Evolutionary conservation across 140 eudicot genomes (phyloP).

Genomic region (Erigeron philadelphicus): DNA sequence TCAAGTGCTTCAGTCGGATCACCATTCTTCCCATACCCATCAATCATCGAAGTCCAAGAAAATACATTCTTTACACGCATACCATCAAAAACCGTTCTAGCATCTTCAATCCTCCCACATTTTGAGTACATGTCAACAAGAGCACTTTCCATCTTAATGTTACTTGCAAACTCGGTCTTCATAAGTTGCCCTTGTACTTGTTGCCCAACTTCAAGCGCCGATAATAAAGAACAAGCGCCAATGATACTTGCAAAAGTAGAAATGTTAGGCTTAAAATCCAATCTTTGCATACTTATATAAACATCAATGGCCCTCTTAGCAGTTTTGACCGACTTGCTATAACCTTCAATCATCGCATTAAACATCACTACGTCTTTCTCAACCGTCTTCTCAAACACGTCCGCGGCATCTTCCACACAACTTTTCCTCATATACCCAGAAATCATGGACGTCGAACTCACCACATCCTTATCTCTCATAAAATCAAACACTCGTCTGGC

Average conservation of each 20-base stretch:
- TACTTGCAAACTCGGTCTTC: conserved; percentile 43
- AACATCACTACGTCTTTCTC: conserved; percentile 80
- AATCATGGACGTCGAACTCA: conserved; percentile 80
- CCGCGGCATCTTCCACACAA: conserved; percentile 58
- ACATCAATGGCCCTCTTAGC: conserved; percentile 61
- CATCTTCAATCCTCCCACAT: conserved; percentile 71
- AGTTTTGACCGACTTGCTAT: conserved; percentile 67
- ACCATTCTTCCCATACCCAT: conserved; percentile 90
- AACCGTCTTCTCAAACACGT: conserved; percentile 46
- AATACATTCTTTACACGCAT: conserved; percentile 72
- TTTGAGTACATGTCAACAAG: conserved; percentile 91
- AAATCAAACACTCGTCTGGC: conserved; percentile 75
- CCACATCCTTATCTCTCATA: conserved; percentile 64
- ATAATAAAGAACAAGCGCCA: conserved; percentile 75
- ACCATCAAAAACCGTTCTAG: conserved; percentile 53
- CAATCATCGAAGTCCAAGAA: conserved; percentile 95
- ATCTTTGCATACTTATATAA: conserved; percentile 67
- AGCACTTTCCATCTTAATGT: conserved; percentile 88
- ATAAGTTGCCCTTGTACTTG: conserved; percentile 69
- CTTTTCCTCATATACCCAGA: conserved; percentile 74
- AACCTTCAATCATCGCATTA: conserved; percentile 98
- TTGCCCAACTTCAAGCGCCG: conserved; percentile 70
- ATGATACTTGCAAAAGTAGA: conserved; percentile 79
- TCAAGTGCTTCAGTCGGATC: conserved; percentile 54
- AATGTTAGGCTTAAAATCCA: conserved; percentile 56